Base-by-base conservation (phyloP, 306 rosid genomes). In the Trifolium fragiferum region DNA sequence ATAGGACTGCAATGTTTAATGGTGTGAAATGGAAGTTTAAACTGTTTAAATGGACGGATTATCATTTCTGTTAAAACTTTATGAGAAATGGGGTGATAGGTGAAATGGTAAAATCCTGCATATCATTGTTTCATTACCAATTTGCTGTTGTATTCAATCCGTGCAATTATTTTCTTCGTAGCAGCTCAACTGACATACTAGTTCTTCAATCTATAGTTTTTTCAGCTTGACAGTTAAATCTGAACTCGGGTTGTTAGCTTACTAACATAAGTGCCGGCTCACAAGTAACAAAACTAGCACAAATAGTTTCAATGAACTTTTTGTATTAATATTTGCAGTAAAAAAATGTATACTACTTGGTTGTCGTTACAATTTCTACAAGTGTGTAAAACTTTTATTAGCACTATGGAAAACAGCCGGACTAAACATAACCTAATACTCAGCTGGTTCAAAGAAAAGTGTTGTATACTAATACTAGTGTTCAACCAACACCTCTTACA, bases 71-170 rank as follows among this genome's bases (percentile, higher is more conserved):
- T 23, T 59, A 33, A 23, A 7, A 61, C 19, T 74, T 50, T 38
- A 41, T 54, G 60, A 16, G 25, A 30, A 46, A 33, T 14, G 67
- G 68, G 13, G 55, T 58, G 33, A 21, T 44, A 30, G n/a, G 47
- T 69, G 43, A 33, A 69, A 44, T 60, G 38, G 54, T 68, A 15
- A 35, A 73, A 59, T 46, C 41, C 14, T 59, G 41, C 16, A 77
- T 58, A 16, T 14, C 21, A 21, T 60, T 10, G 32, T 16, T 40
- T 60, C 71, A 18, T 12, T 46, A 8, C 23, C 30, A 16, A 14
- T 66, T 50, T 69, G 11, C 7, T n/a, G 20, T 37, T 58, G 35
- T 41, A 61, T 62, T 50, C 15, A 23, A 47, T 61, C 20, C 16
- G n/a, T 55, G 43, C 71, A 46, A 19, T 44, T 55, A 64, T 33